A percentile compares a stretch with the other conserved stretches of the same genome.
Evolutionary conservation across 2,329 filamentous ascomycete species (phyloP).

Genomic region (Saccharata proteae): DNA sequence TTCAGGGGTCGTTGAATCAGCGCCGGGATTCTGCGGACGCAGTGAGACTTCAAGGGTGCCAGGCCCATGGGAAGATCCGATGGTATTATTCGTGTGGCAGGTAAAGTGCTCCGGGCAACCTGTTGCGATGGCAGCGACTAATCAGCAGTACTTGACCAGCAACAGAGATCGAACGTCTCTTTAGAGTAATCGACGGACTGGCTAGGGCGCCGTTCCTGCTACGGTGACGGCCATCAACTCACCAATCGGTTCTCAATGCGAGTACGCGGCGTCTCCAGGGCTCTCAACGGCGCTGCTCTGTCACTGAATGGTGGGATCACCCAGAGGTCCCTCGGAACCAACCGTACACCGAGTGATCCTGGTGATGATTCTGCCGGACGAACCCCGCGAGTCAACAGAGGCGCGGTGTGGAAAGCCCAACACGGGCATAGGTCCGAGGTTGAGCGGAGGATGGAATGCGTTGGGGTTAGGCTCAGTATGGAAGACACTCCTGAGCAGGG

Average conservation of each 20-base stretch:
- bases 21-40: background rate
- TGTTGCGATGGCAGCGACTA: too few relatives aligned
- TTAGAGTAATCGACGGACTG: slow-evolving; percentile 7
- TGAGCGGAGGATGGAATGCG: slow-evolving; percentile 5
- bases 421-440: slow-evolving; percentile 4
- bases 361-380: slow-evolving; percentile 1
- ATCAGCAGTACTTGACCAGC: too few relatives aligned
- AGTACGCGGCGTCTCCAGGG: slow-evolving; percentile 6
- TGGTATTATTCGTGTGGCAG: slow-evolving; percentile 1
- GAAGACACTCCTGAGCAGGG: too few relatives aligned
- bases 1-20: slow-evolving; percentile 8
- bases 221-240: slow-evolving; percentile 5
- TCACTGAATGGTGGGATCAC: slow-evolving; percentile 7
- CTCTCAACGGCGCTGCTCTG: slow-evolving; percentile 1
- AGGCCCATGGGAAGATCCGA: slow-evolving; percentile 1
- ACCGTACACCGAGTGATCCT: slow-evolving; percentile 4
- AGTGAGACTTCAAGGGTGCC: slow-evolving; percentile 1
- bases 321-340: slow-evolving; percentile 6
- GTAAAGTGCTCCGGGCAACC: too few relatives aligned
- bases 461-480: slow-evolving; percentile 6
- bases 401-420: slow-evolving; percentile 5
- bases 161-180: slow-evolving; percentile 7
- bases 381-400: slow-evolving; percentile 2
- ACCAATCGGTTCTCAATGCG: slow-evolving; percentile 7
- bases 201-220: slow-evolving; percentile 7